Base-by-base conservation (phyloP, 805 yeast genomes). In the Kodamaea fukazawae region DNA sequence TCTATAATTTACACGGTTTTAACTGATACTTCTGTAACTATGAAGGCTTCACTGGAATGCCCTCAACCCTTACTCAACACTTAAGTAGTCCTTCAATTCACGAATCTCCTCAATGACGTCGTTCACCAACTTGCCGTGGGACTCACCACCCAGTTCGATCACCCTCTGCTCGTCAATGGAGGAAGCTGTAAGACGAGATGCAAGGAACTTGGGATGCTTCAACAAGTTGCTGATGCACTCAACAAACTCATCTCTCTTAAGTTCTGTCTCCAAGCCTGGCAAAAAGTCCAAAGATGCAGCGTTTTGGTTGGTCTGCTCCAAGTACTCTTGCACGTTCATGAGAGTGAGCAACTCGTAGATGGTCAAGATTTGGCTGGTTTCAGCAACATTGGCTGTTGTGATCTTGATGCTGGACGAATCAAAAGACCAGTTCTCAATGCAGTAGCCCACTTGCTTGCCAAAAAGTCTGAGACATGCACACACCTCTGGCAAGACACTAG, bases 121-220 rank as follows among this genome's bases (percentile, higher is more conserved):
- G 22, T 69, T 71, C 5, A 76, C 75, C 40, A 80, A 69, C 32
- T 32, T 22, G 13, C 46, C 48, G 29, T 34, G 44, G 7, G 40
- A 44, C 8, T 26, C 47, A 15, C 62, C 78, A 3, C 75, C 80
- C 27, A 65, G 65, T 40, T 78, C 81, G 28, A 79, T 60, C 7
- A 76, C 47, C 29, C 75, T 69, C 50, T 78, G 84, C 48, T 86
- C 93, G 34, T 84, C 91, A 2, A 67, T 35, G 9, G 81, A 75
- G 2, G 82, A 73, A 2, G 90, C 77, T 2, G 75, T 69, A 3
- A 86, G 71, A 48, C 93, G 67, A 4, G 90, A 76, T 4, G 85
- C 73, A 45, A 90, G 65, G 49, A 81, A 89, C 58, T 87, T 88
- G 10, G 96, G 96, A 61, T 90, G 97, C 18, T 90, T 82, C 45